These are phyloP conservation scores for Lactarius tabidus DNA, from an alignment of 768 basidiomycete species.

Conservation along the genomic window DNA sequence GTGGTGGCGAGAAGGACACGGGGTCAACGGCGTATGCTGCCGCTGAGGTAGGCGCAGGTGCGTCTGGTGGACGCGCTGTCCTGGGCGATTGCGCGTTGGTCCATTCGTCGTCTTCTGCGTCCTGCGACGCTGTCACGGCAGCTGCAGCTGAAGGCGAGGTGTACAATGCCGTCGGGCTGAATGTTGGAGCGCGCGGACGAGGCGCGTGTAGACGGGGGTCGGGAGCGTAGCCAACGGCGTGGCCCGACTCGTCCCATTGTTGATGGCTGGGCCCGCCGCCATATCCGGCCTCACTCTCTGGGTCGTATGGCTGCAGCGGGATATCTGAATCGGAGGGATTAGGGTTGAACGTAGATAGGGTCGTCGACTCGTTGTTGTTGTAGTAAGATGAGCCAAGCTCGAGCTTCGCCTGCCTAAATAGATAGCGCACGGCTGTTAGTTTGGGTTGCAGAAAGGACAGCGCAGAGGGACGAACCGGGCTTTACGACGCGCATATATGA, in stretches of 20 bases:
- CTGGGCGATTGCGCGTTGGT: slow-evolving; percentile 10
- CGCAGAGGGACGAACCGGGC: slow-evolving; percentile 45
- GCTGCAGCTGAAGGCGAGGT: slow-evolving; percentile 1
- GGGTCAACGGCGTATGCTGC: not conserved
- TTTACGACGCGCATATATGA: slow-evolving; percentile 70
- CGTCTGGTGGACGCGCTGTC: not conserved
- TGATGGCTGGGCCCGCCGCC: slow-evolving; percentile 35
- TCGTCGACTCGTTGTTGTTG: slow-evolving; percentile 23
- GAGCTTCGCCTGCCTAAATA: slow-evolving; percentile 51
- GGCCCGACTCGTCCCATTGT: slow-evolving; percentile 50
- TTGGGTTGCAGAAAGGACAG: not conserved
- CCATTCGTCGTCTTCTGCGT: slow-evolving; percentile 14
- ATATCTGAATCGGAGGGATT: slow-evolving; percentile 41
- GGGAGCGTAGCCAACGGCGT: slow-evolving; percentile 44
- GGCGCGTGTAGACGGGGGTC: slow-evolving; percentile 50
- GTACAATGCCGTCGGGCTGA: slow-evolving; percentile 10
- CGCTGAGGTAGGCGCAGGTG: not conserved
- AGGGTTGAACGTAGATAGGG: slow-evolving; percentile 26
- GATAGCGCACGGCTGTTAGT: not conserved
- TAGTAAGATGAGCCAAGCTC: slow-evolving; percentile 22
- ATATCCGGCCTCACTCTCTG: slow-evolving; percentile 17
- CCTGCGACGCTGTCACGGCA: slow-evolving; percentile 1
- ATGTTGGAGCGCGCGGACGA: slow-evolving; percentile 35
- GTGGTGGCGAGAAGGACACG: not conserved
- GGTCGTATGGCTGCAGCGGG: slow-evolving; percentile 38